Percentiles rank a stretch among this genome's conserved stretches.
Evolutionary conservation across 805 yeast genomes (phyloP).

Genomic region (Ogataea methylovora): DNA sequence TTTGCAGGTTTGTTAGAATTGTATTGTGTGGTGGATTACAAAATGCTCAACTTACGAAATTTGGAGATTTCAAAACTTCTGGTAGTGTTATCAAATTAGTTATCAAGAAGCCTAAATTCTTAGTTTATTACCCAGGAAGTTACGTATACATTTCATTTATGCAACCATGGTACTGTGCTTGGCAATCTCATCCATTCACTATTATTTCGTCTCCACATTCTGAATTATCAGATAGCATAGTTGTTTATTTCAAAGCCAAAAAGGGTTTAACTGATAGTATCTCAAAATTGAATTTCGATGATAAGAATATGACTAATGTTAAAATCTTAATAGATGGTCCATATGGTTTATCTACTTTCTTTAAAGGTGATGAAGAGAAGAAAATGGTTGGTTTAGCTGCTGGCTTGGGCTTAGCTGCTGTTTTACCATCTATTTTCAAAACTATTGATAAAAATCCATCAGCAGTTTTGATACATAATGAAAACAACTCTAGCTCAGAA

Average conservation of each 20-base stretch:
- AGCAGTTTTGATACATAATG: too few species aligned
- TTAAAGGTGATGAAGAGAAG: slow-evolving; percentile 2
- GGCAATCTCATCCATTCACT: slow-evolving; percentile 75
- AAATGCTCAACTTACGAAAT: slow-evolving; percentile 5
- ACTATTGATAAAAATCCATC: background rate
- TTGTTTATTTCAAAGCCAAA: slow-evolving; percentile 37
- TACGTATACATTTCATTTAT: slow-evolving; percentile 49
- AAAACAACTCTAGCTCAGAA: background rate
- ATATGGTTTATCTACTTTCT: slow-evolving; percentile 35
- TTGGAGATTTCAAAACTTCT: slow-evolving; percentile 4
- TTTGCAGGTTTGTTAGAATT: slow-evolving; percentile 27
- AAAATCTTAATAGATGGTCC: slow-evolving; percentile 55
- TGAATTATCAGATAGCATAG: slow-evolving; percentile 19
- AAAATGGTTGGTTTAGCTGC: slow-evolving; percentile 14
- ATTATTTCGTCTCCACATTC: slow-evolving; percentile 31
- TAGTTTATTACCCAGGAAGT: slow-evolving; percentile 38
- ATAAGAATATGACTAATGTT: slow-evolving; percentile 19
- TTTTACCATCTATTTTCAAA: slow-evolving; percentile 9
- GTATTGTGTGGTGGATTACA: slow-evolving; percentile 17
- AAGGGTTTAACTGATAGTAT: slow-evolving; percentile 43
- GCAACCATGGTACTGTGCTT: slow-evolving; percentile 32
- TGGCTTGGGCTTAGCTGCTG: slow-evolving; percentile 15
- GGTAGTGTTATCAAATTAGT: slow-evolving; percentile 10
- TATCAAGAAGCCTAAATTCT: slow-evolving; percentile 12
- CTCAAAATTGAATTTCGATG: slow-evolving; percentile 18